Conservation (phyloP, 1,139 yeast species). For the Magnusiomyces fungicola region DNA sequence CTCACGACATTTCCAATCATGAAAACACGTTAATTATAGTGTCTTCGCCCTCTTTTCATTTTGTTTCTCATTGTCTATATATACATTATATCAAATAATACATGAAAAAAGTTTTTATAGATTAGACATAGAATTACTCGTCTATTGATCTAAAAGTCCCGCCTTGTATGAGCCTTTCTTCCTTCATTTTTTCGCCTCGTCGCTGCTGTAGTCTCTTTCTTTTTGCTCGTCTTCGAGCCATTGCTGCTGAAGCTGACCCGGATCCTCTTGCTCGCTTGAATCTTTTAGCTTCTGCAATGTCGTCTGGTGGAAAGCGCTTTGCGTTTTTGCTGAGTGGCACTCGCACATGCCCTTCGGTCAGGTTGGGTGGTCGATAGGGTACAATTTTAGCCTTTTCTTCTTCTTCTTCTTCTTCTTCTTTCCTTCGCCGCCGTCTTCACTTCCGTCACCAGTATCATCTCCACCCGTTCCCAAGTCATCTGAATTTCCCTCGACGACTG, state of each 20-base stretch:
- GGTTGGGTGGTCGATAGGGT: background rate
- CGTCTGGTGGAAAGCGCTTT: background rate
- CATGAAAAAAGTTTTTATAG: no score
- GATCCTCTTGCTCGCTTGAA: background rate
- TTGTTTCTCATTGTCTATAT: background rate
- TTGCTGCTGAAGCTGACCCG: background rate
- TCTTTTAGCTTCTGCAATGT: slow-evolving; percentile 1
- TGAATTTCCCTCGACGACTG: background rate
- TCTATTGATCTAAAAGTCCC: no score
- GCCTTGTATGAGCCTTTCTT: no score
- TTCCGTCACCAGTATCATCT: background rate
- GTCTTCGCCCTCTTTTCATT: background rate
- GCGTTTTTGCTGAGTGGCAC: slow-evolving; percentile 2
- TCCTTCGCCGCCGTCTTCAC: background rate
- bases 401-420: background rate
- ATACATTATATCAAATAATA: no score
- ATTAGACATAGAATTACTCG: no score
- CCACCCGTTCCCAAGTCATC: background rate
- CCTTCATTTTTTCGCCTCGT: no score
- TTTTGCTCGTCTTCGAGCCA: background rate
- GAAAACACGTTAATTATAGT: background rate
- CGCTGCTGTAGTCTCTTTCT: background rate
- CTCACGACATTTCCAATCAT: no score
- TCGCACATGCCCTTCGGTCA: background rate
- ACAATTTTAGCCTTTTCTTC: background rate